phyloP scores from a whole-genome alignment of 2,329 filamentous ascomycete genomes.

The Xylogone sp. region DNA sequence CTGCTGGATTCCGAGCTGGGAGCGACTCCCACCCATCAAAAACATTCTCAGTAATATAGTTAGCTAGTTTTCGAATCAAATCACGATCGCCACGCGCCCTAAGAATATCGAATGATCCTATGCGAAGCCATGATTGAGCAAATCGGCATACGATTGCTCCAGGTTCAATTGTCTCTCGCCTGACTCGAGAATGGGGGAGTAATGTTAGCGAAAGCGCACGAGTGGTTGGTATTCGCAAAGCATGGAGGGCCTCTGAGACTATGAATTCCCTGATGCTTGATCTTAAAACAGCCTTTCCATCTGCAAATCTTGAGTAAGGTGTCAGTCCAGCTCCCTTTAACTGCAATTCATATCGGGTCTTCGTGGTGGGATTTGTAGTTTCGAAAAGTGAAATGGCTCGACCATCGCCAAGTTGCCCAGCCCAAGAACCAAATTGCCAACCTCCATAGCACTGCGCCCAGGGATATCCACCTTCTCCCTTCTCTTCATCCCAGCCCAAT shows the following conservation, averaged over 20 bases:
- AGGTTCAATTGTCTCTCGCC: slow-evolving; percentile 78
- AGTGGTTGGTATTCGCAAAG: slow-evolving; percentile 80
- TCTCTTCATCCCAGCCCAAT: slow-evolving; percentile 70
- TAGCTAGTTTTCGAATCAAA: slow-evolving; percentile 69
- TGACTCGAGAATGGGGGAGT: slow-evolving; percentile 67
- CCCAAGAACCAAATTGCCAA: slow-evolving; percentile 79
- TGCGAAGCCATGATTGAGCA: slow-evolving; percentile 83
- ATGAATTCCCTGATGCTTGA: slow-evolving; percentile 94
- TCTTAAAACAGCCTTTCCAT: slow-evolving; percentile 88
- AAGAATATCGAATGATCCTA: slow-evolving; percentile 95
- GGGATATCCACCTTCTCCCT: slow-evolving; percentile 72
- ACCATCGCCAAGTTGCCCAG: slow-evolving; percentile 91
- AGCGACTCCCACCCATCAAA: slow-evolving; percentile 85
- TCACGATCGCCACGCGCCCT: slow-evolving; percentile 75
- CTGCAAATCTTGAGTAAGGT: slow-evolving; percentile 93
- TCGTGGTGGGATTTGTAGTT: slow-evolving; percentile 68
- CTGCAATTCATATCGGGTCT: slow-evolving; percentile 82
- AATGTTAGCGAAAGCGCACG: slow-evolving; percentile 80
- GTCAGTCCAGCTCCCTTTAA: slow-evolving; percentile 92
- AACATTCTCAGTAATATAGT: slow-evolving; percentile 83
- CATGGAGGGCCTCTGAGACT: slow-evolving; percentile 84
- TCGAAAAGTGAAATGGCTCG: slow-evolving; percentile 94
- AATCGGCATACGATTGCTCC: slow-evolving; percentile 92
- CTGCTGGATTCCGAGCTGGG: slow-evolving; percentile 54
- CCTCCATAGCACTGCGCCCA: slow-evolving; percentile 99